These are phyloP conservation scores for Calonectria honghensis DNA, from an alignment of 2,329 filamentous ascomycete genomes.

Conservation along the genomic window DNA sequence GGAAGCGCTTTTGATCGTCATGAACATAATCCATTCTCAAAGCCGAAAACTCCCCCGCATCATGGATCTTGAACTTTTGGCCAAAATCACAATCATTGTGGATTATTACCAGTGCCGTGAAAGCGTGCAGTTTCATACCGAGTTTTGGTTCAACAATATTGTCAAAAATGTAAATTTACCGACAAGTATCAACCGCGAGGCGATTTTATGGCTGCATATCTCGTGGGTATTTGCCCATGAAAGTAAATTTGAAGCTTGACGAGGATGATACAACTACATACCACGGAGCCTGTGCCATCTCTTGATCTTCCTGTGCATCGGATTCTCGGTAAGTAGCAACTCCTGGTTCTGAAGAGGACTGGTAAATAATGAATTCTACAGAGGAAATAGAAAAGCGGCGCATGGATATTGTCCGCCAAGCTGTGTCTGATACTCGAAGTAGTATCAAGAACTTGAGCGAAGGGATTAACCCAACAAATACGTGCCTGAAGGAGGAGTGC, in stretches of 20 bases:
- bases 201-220: neutral
- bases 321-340: neutral
- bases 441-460: neutral
- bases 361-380: neutral
- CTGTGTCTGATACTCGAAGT: neutral
- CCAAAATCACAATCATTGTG: neutral
- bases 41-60: neutral
- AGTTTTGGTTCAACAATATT: neutral
- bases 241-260: neutral
- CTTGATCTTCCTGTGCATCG: neutral
- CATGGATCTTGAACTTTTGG: conserved; percentile 2
- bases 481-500: neutral
- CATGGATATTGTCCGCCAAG: neutral
- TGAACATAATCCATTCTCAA: neutral
- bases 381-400: neutral
- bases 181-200: neutral
- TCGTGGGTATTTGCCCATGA: neutral
- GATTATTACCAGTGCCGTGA: conserved; percentile 12
- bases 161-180: neutral
- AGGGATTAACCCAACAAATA: too few species aligned
- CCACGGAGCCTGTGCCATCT: neutral
- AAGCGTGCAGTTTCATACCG: neutral
- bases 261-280: neutral
- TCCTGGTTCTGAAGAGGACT: neutral
- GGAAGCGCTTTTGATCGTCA: neutral